Evolutionary conservation across 176 grass and related monocot species (phyloP).

Genomic region (Oryza australiensis): DNA sequence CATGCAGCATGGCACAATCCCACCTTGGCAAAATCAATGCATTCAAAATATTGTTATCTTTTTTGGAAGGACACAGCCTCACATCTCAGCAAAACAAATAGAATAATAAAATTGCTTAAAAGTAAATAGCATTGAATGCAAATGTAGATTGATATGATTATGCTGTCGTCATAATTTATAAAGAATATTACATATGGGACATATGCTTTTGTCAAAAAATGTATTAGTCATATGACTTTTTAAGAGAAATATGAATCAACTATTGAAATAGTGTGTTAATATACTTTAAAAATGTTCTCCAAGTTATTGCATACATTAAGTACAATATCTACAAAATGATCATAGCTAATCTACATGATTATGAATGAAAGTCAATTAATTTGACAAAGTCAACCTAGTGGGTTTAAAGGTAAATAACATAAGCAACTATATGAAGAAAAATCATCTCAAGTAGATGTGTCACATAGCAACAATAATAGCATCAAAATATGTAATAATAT

Average conservation of each 20-base stretch:
- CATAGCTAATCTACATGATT: not conserved
- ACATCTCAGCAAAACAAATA: not conserved
- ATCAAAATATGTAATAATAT: not conserved
- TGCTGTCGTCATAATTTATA: not conserved
- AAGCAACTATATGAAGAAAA: not conserved
- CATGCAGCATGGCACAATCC: not conserved
- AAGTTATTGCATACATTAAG: not conserved
- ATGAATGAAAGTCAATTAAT: not conserved
- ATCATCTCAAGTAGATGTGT: not conserved
- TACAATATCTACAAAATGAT: not conserved
- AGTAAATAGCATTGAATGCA: not conserved
- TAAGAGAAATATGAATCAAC: not conserved
- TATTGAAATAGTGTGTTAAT: not conserved
- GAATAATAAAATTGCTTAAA: not conserved
- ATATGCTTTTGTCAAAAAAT: no score
- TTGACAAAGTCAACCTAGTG: not conserved
- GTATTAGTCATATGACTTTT: not conserved
- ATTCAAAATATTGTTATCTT: not conserved
- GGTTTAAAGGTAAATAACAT: not conserved
- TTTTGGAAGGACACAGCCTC: not conserved
- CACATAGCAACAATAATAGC: not conserved
- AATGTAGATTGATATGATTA: not conserved
- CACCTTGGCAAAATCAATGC: not conserved
- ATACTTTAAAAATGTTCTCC: not conserved
- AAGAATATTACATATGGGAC: not conserved